Conservation (phyloP, 176 grass and related monocot genomes). For the Phyllostachys edulis region DNA sequence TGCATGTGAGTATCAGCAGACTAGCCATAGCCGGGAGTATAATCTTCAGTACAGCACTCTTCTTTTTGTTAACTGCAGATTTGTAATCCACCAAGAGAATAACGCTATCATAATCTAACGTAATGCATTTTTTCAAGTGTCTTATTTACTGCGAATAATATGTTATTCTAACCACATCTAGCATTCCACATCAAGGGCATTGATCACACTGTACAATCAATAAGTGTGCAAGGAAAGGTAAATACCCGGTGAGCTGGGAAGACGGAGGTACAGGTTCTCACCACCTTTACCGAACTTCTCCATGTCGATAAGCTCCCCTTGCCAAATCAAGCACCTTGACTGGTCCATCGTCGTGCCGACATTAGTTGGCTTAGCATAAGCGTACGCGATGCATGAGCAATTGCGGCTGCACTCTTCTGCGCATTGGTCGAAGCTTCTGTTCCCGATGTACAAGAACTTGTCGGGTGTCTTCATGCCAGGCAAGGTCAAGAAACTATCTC, state of each 20-base stretch:
- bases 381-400: slow-evolving; percentile 21
- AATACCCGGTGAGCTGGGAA: slow-evolving; percentile 31
- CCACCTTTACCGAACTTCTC: slow-evolving; percentile 11
- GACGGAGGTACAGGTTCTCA: slow-evolving; percentile 51
- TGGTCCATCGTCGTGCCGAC: background rate
- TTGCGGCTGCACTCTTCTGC: slow-evolving; percentile 28
- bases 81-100: slow-evolving; percentile 15
- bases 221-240: background rate
- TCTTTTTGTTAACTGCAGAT: slow-evolving; percentile 18
- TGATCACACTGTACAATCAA: background rate
- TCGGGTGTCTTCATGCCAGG: slow-evolving; percentile 11
- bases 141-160: background rate
- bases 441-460: slow-evolving; percentile 20
- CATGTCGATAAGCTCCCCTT: slow-evolving; percentile 43
- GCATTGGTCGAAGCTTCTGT: slow-evolving; percentile 30
- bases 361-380: slow-evolving; percentile 24
- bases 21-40: slow-evolving; percentile 15
- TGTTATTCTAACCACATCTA: background rate
- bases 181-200: background rate
- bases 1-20: slow-evolving; percentile 12
- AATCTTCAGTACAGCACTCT: slow-evolving; percentile 19
- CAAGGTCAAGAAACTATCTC: slow-evolving; percentile 4
- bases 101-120: background rate
- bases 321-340: slow-evolving; percentile 64
- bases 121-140: background rate